Evolutionary conservation across 1,284 basidiomycete species (phyloP).

Genomic region (Earliella scabrosa): DNA sequence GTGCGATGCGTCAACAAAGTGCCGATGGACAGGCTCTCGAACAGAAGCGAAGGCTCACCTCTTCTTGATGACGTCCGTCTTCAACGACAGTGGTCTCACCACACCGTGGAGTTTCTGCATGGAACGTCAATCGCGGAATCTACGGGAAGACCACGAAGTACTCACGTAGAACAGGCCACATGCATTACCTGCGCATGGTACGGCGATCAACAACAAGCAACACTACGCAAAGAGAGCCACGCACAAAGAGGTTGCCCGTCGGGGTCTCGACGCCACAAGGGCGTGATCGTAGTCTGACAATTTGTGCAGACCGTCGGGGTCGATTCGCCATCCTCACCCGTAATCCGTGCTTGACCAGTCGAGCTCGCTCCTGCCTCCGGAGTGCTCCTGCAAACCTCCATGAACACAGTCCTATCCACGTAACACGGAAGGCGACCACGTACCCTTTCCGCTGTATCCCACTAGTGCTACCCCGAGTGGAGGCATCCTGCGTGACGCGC

Average conservation of each 20-base stretch:
- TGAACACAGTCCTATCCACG: too few species aligned
- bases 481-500: slow-evolving; percentile 52
- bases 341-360: slow-evolving; percentile 41
- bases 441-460: slow-evolving; percentile 53
- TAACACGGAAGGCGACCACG: slow-evolving; percentile 17
- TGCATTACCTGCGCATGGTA: slow-evolving; percentile 62
- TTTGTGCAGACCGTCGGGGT: slow-evolving; percentile 89
- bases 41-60: slow-evolving; percentile 56
- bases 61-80: slow-evolving; percentile 99
- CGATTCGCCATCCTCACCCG: slow-evolving; percentile 68
- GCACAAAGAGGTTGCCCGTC: slow-evolving; percentile 93
- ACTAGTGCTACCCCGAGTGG: slow-evolving; percentile 25
- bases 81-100: slow-evolving; percentile 89
- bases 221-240: slow-evolving; percentile 31
- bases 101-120: slow-evolving; percentile 92
- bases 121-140: background rate
- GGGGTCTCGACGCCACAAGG: slow-evolving; percentile 93
- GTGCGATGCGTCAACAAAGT: slow-evolving; percentile 10
- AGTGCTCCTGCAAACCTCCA: slow-evolving; percentile 17
- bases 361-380: slow-evolving; percentile 20
- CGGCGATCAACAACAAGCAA: slow-evolving; percentile 15
- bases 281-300: slow-evolving; percentile 95
- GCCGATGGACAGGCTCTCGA: background rate
- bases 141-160: slow-evolving; percentile 28
- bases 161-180: slow-evolving; percentile 91